phyloP scores from a whole-genome alignment of 257 asterid species.

The Lavandula angustifolia region DNA sequence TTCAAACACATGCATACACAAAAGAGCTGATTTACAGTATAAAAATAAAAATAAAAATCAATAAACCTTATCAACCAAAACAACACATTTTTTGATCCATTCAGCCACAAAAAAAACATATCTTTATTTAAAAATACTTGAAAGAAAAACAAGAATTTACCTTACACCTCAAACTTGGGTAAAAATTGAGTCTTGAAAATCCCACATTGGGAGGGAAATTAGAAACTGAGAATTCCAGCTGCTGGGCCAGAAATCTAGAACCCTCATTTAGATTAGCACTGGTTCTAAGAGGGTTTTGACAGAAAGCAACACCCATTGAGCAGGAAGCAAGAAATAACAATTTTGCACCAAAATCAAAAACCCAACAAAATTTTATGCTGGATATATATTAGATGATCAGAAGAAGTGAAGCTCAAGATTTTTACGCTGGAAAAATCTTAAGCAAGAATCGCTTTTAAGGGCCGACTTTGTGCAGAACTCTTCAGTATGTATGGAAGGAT shows the following conservation, averaged over 20 bases:
- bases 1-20: background rate
- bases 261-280: slow-evolving; percentile 39
- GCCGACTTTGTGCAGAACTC: slow-evolving; percentile 1
- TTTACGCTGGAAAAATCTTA: no score
- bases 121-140: background rate
- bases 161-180: slow-evolving; percentile 43
- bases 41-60: background rate
- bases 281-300: slow-evolving; percentile 44
- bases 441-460: slow-evolving; percentile 1
- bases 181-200: slow-evolving; percentile 40
- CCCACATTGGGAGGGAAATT: slow-evolving; percentile 46
- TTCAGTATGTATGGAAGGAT: background rate
- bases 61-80: background rate
- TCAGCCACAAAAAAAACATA: background rate
- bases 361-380: slow-evolving; percentile 3
- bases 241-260: slow-evolving; percentile 43
- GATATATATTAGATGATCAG: background rate
- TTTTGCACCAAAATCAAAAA: slow-evolving; percentile 4
- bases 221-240: slow-evolving; percentile 37
- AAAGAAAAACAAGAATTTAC: slow-evolving; percentile 28
- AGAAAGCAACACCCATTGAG: slow-evolving; percentile 53
- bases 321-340: slow-evolving; percentile 8
- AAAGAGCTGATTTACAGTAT: background rate
- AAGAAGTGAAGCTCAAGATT: no score
- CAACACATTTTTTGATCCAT: background rate